phyloP scores from a whole-genome alignment of 345 rosid genomes.

The Brassica juncea region DNA sequence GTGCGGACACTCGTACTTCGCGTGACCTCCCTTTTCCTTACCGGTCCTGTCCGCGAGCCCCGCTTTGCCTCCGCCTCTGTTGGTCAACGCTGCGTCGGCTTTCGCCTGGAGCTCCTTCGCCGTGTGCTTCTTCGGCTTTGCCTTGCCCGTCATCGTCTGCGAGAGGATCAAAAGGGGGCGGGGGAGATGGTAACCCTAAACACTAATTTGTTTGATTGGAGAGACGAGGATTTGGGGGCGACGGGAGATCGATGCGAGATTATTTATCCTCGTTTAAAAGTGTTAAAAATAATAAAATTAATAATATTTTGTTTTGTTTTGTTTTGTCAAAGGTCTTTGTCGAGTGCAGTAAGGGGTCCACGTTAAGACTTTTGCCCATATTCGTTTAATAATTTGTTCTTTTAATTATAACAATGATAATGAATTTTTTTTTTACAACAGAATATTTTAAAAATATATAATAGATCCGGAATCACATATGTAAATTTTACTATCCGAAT shows the following conservation, averaged over 20 bases:
- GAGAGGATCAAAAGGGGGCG: background rate
- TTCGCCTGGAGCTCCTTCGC: slow-evolving; percentile 93
- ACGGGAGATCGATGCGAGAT: slow-evolving; percentile 2
- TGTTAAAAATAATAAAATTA: background rate
- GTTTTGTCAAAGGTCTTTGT: slow-evolving; percentile 9
- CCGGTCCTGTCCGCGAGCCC: slow-evolving; percentile 74
- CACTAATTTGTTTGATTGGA: slow-evolving; percentile 32
- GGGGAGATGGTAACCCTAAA: slow-evolving; percentile 26
- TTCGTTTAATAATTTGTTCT: too few species aligned
- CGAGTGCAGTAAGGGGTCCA: slow-evolving; percentile 15
- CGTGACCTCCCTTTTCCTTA: slow-evolving; percentile 83
- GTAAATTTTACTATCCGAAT: too few species aligned
- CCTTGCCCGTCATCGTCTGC: slow-evolving; percentile 78
- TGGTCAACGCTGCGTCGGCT: slow-evolving; percentile 85
- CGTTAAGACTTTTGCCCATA: slow-evolving; percentile 2
- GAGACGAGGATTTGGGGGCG: slow-evolving; percentile 8
- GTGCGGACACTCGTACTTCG: slow-evolving; percentile 83
- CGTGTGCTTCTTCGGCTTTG: slow-evolving; percentile 99
- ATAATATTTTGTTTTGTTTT: too few species aligned
- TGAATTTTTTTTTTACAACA: too few species aligned
- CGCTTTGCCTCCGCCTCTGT: slow-evolving; percentile 93
- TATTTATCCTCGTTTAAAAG: background rate
- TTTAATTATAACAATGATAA: too few species aligned
- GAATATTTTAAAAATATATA: too few species aligned
- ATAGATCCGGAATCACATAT: too few species aligned